These are phyloP conservation scores for Pseudogymnoascus sp. DNA, from an alignment of 2,329 filamentous ascomycete genomes.

Conservation along the genomic window DNA sequence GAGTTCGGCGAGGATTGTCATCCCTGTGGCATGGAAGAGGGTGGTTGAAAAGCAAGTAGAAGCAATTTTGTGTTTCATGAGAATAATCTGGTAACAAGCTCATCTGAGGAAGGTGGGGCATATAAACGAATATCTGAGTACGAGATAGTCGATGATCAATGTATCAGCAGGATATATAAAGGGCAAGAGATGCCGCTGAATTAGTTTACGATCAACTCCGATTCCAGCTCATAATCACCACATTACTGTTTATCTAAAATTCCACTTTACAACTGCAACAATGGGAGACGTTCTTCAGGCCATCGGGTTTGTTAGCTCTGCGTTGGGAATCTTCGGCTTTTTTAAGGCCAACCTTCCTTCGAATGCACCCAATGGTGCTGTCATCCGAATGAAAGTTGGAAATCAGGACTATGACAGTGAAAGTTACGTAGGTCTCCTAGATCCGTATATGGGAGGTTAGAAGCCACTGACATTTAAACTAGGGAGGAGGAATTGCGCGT, in stretches of 20 bases:
- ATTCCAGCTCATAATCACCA: neutral
- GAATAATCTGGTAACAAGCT: neutral
- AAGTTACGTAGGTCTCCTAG: neutral
- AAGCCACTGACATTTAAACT: neutral
- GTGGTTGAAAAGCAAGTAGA: neutral
- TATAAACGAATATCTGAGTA: neutral
- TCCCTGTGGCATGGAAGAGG: neutral
- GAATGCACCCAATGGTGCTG: neutral
- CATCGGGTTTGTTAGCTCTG: neutral
- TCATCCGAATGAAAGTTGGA: neutral
- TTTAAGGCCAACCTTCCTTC: neutral
- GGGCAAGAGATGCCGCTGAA: neutral
- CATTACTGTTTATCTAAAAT: neutral
- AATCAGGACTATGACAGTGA: neutral
- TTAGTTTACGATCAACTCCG: neutral
- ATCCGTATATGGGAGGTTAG: neutral
- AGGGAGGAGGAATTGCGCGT: slow-evolving; percentile 1
- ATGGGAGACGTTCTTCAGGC: neutral
- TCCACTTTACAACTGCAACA: neutral
- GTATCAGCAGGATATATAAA: neutral
- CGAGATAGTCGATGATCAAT: no score
- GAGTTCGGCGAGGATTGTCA: neutral
- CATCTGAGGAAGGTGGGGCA: neutral
- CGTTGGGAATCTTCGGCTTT: neutral
- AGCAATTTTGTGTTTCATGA: neutral